phyloP scores from a whole-genome alignment of 1,284 basidiomycete species.

The Phlebopus sp. region DNA sequence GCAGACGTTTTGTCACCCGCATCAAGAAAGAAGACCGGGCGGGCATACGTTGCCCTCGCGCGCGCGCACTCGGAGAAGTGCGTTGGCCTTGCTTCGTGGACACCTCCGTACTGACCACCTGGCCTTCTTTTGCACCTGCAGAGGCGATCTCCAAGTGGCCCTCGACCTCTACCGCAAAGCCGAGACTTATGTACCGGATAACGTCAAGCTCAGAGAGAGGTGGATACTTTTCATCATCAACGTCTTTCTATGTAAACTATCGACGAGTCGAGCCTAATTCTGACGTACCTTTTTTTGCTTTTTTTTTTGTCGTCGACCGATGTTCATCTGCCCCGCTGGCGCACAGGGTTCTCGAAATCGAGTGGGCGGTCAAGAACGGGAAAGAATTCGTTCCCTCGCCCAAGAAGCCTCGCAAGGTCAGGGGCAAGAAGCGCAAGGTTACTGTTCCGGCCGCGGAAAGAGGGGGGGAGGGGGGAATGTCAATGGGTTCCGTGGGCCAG shows the following conservation, averaged over 20 bases:
- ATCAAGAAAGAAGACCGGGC: constrained; percentile 71
- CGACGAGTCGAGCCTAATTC: constrained; percentile 25
- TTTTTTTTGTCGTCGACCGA: neutral
- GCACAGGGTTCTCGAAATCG: constrained; percentile 70
- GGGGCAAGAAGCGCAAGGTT: constrained; percentile 36
- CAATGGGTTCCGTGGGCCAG: constrained; percentile 10
- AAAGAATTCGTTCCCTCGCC: constrained; percentile 61
- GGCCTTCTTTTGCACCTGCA: constrained; percentile 27
- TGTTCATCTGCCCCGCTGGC: constrained; percentile 13
- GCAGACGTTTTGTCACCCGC: constrained; percentile 63
- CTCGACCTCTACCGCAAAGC: constrained; percentile 75
- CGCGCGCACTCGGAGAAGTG: constrained; percentile 75
- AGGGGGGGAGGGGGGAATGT: constrained; percentile 12
- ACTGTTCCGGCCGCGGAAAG: constrained; percentile 17
- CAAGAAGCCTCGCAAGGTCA: constrained; percentile 44
- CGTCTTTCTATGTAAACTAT: constrained; percentile 53
- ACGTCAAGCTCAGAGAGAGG: constrained; percentile 78
- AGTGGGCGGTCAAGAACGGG: constrained; percentile 64
- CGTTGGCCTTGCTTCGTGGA: constrained; percentile 12
- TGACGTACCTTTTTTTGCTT: constrained; percentile 20
- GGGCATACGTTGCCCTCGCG: constrained; percentile 72
- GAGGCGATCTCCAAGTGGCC: constrained; percentile 69
- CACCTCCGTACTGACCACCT: neutral
- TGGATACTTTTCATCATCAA: constrained; percentile 63
- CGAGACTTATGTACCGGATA: constrained; percentile 73